Evolutionary conservation across 202 grass and related monocot genomes (phyloP), one percentile per base, ranked within the genome.

Genomic region (Zoysia matrella): DNA sequence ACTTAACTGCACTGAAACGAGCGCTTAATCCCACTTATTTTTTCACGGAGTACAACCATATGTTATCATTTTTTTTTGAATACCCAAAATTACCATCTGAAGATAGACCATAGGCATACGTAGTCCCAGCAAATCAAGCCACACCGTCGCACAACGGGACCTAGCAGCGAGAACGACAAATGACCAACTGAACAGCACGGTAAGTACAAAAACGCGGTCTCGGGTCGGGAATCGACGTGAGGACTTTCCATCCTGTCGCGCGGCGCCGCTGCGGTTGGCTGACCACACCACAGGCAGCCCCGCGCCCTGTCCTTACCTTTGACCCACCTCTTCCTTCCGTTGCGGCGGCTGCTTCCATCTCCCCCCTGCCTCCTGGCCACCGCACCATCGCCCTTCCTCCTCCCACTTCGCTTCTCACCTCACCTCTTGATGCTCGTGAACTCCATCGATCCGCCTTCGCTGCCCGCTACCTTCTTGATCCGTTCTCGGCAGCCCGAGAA

Each of bases 391-490:
- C 74, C 65, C 1, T 42, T 30, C 14, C 57, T 10, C 8, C 60
- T 39, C 15, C 41, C 52, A 41, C 63, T 65, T 8, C 48, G 0
- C 8, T n/a, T 8, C 5, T 8, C 1, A 3, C 54, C 46, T 4
- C 10, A 58, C 39, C 36, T 61, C 41, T 70, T 49, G 64, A 88
- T 65, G 71, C 60, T 82, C 73, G 18, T 36, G 2, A 3, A 42
- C 56, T 36, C 50, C 42, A 49, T 73, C 73, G 83, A 79, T 79
- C 83, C 75, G 68, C 50, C 61, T 52, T 62, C 61, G 69, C 50
- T 42, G 47, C 61, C 39, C 15, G 44, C 69, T 69, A 22, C 64
- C 43, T 76, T 47, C 82, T 85, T 85, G 77, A 85, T 85, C 65
- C 71, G 22, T 69, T 62, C 60, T 56, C 44, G 75, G 41, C 5